A percentile compares a stretch with the other conserved stretches of the same genome.
These are phyloP conservation scores for Cucumis melo DNA, from an alignment of 306 rosid species.

Conservation along the genomic window DNA sequence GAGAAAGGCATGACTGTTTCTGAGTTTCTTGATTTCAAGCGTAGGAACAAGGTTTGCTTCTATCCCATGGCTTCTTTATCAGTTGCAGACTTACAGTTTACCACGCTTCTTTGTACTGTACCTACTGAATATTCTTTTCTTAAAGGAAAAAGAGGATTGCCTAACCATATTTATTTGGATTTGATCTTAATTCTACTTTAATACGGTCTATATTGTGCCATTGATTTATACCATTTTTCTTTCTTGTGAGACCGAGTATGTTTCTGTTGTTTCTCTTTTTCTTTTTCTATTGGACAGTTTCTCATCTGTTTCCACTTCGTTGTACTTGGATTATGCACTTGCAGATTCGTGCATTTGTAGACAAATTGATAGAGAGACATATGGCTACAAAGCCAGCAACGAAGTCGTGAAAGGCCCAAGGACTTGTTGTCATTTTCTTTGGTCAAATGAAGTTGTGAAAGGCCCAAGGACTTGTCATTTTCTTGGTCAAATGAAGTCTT, in stretches of 20 bases:
- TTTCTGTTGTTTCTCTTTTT: background rate
- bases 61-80: background rate
- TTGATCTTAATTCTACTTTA: background rate
- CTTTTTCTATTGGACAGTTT: background rate
- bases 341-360: constrained; percentile 95
- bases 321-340: constrained; percentile 20
- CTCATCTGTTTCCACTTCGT: constrained; percentile 8
- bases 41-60: constrained; percentile 73
- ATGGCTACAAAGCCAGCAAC: constrained; percentile 33
- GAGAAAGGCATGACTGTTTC: constrained; percentile 80
- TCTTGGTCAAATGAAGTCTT: background rate
- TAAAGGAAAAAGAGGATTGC: background rate
- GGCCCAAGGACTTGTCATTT: constrained; percentile 2
- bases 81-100: background rate
- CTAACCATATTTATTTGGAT: background rate
- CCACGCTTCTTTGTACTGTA: background rate
- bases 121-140: constrained; percentile 4
- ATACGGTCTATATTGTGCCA: background rate
- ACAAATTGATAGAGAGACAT: constrained; percentile 78
- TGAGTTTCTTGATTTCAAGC: constrained; percentile 88
- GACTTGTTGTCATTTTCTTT: constrained; percentile 2
- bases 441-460: constrained; percentile 33
- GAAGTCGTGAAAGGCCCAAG: constrained; percentile 32
- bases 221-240: background rate
- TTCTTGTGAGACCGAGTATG: background rate